Percentiles rank a stretch among this genome's conserved stretches.
These are phyloP conservation scores for Lactarius akahatsu DNA, from an alignment of 768 basidiomycete species.

Conservation along the genomic window DNA sequence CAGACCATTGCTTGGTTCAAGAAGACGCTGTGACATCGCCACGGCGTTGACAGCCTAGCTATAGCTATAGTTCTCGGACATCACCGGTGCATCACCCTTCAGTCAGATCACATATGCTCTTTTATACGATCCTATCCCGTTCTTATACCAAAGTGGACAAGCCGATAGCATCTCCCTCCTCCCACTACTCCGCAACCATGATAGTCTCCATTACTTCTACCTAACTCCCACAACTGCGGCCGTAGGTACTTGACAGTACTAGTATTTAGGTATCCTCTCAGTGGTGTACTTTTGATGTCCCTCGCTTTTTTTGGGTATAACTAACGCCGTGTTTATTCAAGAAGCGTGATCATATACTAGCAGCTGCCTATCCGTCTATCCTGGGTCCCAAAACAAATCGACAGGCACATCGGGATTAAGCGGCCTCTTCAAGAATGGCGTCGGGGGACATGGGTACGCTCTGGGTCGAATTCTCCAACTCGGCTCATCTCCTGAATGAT, in stretches of 20 bases:
- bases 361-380: not conserved
- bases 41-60: not conserved
- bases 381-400: not conserved
- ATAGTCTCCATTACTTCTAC: not conserved
- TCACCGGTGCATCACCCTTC: too few species aligned
- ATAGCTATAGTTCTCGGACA: not conserved
- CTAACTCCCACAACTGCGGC: not conserved
- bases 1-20: slow-evolving; percentile 45
- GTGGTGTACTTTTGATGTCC: not conserved
- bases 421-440: not conserved
- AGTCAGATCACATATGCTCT: not conserved
- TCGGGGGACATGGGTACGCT: not conserved
- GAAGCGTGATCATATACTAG: not conserved
- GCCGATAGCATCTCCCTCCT: not conserved
- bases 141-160: not conserved
- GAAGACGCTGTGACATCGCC: slow-evolving; percentile 37
- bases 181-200: not conserved
- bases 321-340: not conserved
- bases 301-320: not conserved
- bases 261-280: not conserved
- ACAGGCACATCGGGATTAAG: not conserved
- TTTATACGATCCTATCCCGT: not conserved
- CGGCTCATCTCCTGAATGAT: not conserved
- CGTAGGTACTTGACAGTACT: not conserved
- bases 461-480: not conserved